phyloP scores from a whole-genome alignment of 352 stramenopile genomes.

The Pythium rishiriense region DNA sequence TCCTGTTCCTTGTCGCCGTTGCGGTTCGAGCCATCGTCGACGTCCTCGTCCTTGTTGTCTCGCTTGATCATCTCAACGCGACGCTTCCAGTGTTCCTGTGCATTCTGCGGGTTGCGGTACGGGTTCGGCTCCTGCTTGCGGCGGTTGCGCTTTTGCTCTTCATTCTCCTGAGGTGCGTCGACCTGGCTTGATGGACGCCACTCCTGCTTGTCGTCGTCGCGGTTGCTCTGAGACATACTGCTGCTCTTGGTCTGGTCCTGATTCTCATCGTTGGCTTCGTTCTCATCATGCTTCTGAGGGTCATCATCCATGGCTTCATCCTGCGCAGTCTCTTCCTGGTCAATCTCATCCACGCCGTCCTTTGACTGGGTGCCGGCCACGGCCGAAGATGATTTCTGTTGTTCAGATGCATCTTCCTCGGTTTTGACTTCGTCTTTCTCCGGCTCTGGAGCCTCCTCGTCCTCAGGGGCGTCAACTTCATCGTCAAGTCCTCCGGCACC shows the following conservation, averaged over 20 bases:
- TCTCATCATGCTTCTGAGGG: constrained; percentile 41
- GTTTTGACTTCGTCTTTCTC: constrained; percentile 68
- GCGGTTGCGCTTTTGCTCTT: constrained; percentile 75
- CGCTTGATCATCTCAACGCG: constrained; percentile 91
- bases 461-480: constrained; percentile 44
- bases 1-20: constrained; percentile 24
- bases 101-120: constrained; percentile 94
- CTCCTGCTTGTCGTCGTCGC: constrained; percentile 37
- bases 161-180: constrained; percentile 47
- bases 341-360: constrained; percentile 76
- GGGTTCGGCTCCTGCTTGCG: constrained; percentile 92
- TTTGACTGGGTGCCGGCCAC: constrained; percentile 81
- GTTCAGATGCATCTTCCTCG: constrained; percentile 45
- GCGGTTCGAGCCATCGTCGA: constrained; percentile 14
- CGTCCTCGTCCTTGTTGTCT: constrained; percentile 33
- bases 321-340: constrained; percentile 41
- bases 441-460: constrained; percentile 54
- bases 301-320: constrained; percentile 44
- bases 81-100: constrained; percentile 97
- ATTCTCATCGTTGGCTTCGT: constrained; percentile 40
- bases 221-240: constrained; percentile 49
- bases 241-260: constrained; percentile 66
- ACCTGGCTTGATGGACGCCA: constrained; percentile 34
- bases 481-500: constrained; percentile 74
- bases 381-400: constrained; percentile 49